These are phyloP conservation scores for Globisporangium abappressorium DNA, from an alignment of 352 stramenopile genomes.

Conservation along the genomic window DNA sequence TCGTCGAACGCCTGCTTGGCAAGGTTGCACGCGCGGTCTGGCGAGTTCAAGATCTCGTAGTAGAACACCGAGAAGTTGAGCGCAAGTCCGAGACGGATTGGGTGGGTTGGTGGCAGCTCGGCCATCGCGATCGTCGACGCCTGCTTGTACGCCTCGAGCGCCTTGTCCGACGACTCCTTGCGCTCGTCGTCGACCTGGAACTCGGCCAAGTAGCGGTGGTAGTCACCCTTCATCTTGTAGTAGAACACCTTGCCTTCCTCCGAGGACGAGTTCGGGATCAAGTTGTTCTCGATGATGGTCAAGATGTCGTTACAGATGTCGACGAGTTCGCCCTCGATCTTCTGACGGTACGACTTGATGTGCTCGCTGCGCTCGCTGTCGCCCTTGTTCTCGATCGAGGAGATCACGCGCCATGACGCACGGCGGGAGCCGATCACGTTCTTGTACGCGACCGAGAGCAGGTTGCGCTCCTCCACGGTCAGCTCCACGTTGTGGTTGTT, in stretches of 20 bases:
- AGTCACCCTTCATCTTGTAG: constrained; percentile 99
- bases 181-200: constrained; percentile 98
- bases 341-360: constrained; percentile 95
- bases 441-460: constrained; percentile 94
- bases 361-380: constrained; percentile 76
- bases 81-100: constrained; percentile 98
- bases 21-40: constrained; percentile 89
- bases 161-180: constrained; percentile 82
- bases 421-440: constrained; percentile 98
- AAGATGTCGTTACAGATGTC: constrained; percentile 97
- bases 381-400: constrained; percentile 92
- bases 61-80: constrained; percentile 99
- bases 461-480: constrained; percentile 98
- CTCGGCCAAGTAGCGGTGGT: constrained; percentile 99
- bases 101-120: constrained; percentile 77
- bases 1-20: constrained; percentile 98
- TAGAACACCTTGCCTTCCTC: constrained; percentile 99
- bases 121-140: constrained; percentile 37
- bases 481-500: constrained; percentile 95
- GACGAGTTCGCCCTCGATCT: constrained; percentile 95
- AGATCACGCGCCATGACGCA: constrained; percentile 98
- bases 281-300: constrained; percentile 97
- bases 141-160: constrained; percentile 92
- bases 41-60: constrained; percentile 99
- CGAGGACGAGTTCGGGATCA: constrained; percentile 97